These are phyloP conservation scores for Talaromyces amestolkiae DNA, from an alignment of 2,329 filamentous ascomycete species.

Conservation along the genomic window DNA sequence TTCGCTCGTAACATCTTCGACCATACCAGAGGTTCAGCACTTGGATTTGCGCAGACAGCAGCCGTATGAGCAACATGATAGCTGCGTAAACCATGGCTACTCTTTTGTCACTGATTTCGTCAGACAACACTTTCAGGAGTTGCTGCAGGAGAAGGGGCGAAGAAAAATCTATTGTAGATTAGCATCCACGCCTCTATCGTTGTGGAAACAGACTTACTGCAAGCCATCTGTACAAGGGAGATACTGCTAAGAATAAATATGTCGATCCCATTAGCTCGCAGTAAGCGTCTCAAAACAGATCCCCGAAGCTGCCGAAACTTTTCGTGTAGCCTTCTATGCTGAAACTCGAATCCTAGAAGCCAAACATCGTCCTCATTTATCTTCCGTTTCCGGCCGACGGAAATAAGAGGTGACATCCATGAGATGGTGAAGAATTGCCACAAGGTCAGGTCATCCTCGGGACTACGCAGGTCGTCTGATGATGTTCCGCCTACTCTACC, in stretches of 20 bases:
- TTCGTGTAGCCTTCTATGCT: slow-evolving; percentile 71
- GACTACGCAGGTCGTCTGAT: slow-evolving; percentile 61
- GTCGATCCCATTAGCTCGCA: slow-evolving; percentile 77
- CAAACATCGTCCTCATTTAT: slow-evolving; percentile 79
- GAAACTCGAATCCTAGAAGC: slow-evolving; percentile 75
- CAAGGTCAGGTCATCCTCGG: slow-evolving; percentile 75
- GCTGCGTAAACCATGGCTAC: slow-evolving; percentile 65
- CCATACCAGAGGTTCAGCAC: slow-evolving; percentile 77
- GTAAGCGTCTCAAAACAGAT: slow-evolving; percentile 66
- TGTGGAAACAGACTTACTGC: slow-evolving; percentile 39
- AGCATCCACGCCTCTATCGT: slow-evolving; percentile 1
- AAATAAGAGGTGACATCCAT: slow-evolving; percentile 76
- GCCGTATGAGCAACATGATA: slow-evolving; percentile 59
- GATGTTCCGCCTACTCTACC: slow-evolving; percentile 57
- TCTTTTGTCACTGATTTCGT: slow-evolving; percentile 49
- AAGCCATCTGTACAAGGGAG: slow-evolving; percentile 61
- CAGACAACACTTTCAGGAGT: slow-evolving; percentile 65
- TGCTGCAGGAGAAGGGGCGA: slow-evolving; percentile 70
- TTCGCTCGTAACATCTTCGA: slow-evolving; percentile 79
- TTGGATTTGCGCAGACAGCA: slow-evolving; percentile 62
- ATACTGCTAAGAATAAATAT: slow-evolving; percentile 65
- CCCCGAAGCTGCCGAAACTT: slow-evolving; percentile 71
- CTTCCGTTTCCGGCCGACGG: slow-evolving; percentile 61
- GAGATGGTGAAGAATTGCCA: slow-evolving; percentile 84
- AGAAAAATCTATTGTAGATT: slow-evolving; percentile 49